Evolutionary conservation across 352 stramenopile species (phyloP).

Genomic region (Phytophthora agathidicida): DNA sequence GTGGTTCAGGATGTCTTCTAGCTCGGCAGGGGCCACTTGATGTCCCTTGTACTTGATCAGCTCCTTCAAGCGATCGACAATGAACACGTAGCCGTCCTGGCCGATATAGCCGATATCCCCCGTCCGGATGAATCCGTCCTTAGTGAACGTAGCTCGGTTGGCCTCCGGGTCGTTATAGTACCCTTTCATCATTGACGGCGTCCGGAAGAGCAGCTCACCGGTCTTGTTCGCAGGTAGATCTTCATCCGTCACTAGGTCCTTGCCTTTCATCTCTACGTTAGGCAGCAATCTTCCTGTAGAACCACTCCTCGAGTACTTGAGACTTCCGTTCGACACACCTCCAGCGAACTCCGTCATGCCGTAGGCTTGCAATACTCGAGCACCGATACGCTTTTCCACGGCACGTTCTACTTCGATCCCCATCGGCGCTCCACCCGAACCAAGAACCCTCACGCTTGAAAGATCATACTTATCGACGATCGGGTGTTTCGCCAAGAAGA

Average conservation of each 20-base stretch:
- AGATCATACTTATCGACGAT: slow-evolving; percentile 90
- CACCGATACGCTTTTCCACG: slow-evolving; percentile 61
- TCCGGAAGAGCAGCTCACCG: slow-evolving; percentile 80
- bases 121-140: slow-evolving; percentile 83
- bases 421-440: slow-evolving; percentile 87
- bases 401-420: slow-evolving; percentile 75
- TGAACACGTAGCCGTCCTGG: slow-evolving; percentile 90
- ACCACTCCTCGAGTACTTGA: slow-evolving; percentile 34
- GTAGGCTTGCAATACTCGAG: slow-evolving; percentile 53
- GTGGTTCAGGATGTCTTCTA: slow-evolving; percentile 89
- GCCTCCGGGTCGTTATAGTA: slow-evolving; percentile 81
- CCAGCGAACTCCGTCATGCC: slow-evolving; percentile 68
- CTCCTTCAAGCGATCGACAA: slow-evolving; percentile 93
- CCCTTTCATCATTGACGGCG: slow-evolving; percentile 24
- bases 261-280: slow-evolving; percentile 57
- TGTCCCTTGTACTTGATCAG: slow-evolving; percentile 95
- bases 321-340: slow-evolving; percentile 57
- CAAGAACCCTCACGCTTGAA: slow-evolving; percentile 63
- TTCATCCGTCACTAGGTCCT: slow-evolving; percentile 46
- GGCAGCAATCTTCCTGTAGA: slow-evolving; percentile 53
- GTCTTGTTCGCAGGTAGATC: slow-evolving; percentile 34
- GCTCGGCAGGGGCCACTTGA: slow-evolving; percentile 90
- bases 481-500: slow-evolving; percentile 85
- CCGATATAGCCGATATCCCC: slow-evolving; percentile 92
- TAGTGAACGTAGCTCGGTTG: slow-evolving; percentile 67